Evolutionary conservation across 1,284 basidiomycete genomes (phyloP), one percentile per base, ranked within the genome.

Genomic region (Entoloma clypeatum): DNA sequence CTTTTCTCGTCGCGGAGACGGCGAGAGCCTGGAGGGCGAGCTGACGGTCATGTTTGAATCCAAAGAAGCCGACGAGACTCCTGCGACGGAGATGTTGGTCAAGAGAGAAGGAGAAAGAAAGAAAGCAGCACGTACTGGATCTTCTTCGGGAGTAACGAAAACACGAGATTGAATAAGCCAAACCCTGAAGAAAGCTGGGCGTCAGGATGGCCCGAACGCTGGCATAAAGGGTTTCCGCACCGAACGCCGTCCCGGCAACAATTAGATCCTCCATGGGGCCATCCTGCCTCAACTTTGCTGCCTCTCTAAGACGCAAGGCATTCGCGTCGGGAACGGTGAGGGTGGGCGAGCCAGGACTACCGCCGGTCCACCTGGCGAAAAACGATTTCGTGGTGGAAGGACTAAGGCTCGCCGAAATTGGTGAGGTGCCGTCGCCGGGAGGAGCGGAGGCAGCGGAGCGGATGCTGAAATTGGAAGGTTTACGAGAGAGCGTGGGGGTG

Each of bases 111-210:
- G 13, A 25, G 16, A 32, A 16, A 44, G 22, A 34, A 36, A 34
- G 18, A 16, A 19, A 40, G 10, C 39, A 26, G 25, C 9, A 60
- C 74, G 44, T 48, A 83, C 81, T 81, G 79, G 39, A 81, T 64
- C 54, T 75, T 78, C 44, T 77, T 77, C 10, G 86, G 86, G 9
- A 89, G 63, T 9, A 89, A 63, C 2, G 83, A 86, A 48, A 89
- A 79, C 7, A 86, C 78, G 34, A 89, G 72, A 53, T 87, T 87
- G 63, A 89, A 89, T 17, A 89, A 55, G 0, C 85, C 86, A 52
- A 67, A 79, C 0, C 81, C 74, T 77, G 23, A 11, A 27, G 16
- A 7, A n/a, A n/a, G n/a, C n/a, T n/a, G n/a, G n/a, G n/a, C n/a
- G n/a, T n/a, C n/a, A n/a, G n/a, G n/a, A n/a, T n/a, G n/a, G n/a